Base-by-base conservation (phyloP, 1,284 basidiomycete genomes). In the Vanrija sp. region DNA sequence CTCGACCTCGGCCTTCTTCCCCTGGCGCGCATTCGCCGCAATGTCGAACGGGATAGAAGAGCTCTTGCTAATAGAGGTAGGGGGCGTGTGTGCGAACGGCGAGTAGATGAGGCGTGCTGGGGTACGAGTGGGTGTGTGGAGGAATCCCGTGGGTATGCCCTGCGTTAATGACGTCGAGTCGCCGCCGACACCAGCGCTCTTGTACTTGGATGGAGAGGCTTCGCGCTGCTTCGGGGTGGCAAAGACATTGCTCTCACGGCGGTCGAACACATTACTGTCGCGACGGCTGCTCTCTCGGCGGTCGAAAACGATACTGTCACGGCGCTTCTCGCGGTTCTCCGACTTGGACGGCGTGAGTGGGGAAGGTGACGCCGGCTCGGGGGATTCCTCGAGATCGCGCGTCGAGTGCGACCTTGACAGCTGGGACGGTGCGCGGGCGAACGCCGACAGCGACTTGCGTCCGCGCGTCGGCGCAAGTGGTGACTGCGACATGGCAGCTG, bases 31-130 rank as follows among this genome's bases (percentile, higher is more conserved):
- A 51, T 53, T 67, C 0, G 65, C 71, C 22, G 62, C 69, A 68
- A 72, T 69, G 47, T 73, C 67, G 48, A 73, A 73, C 4, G 71
- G 71, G 15, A 69, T 63, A 41, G 61, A 66, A 5, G 65, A 56
- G 19, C 60, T 63, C 45, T 56, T 65, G 48, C 66, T 67, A 31
- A 66, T 57, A 4, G 61, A 59, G 15, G 61, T 63, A 0, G 64
- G 68, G 9, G 72, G 72, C 4, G 72, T 71, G 31, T 31, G 15
- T 1, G 67, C 68, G 56, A 64, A 64, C 23, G 70, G 69, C 41
- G 70, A 69, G 45, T 70, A 68, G 1, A 23, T 20, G n/a, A 57
- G 18, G 37, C 24, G 50, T 24, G 44, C 38, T 22, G n/a, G 19
- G 22, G 14, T 42, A 42, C 24, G 59, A 56, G 19, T 66, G 64